Base-by-base conservation (phyloP, 805 yeast species). In the Candida vartiovaarae region DNA sequence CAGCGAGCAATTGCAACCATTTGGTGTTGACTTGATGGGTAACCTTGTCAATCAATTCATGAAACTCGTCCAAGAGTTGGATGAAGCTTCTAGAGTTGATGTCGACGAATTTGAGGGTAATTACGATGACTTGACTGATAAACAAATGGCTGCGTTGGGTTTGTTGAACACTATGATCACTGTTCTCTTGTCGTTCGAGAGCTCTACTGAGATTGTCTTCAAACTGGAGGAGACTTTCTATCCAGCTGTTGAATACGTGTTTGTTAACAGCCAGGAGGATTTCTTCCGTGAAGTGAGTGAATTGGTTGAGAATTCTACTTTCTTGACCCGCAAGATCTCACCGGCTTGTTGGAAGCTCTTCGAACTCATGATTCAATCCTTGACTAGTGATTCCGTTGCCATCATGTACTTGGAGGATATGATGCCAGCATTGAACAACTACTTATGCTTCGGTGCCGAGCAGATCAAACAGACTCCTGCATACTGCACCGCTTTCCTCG, bases 1-100 rank as follows among this genome's bases (percentile, higher is more conserved):
- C 63, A 75, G 95, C 5, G 85, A 82, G 51, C 95, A 91, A 63
- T 71, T 91, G 53, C 93, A 89, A 48, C 98, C 99, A 15, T 91
- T 86, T 62, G 91, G 95, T 33, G 70, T 78, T n/a, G 82, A 83
- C 45, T 64, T 84, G 43, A 77, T 79, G 60, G 64, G 58, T 60
- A 75, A 80, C 57, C 66, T 84, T 53, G 81, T 82, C 11, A 78
- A 78, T 40, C 96, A 91, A 59, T 87, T 90, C 56, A 56, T 85
- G 56, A 71, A 74, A 50, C 60, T 87, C 27, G 84, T 90, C 3
- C 66, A 70, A 39, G 96, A 90, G 41, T 63, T 86, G 30, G 65
- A 77, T 43, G 95, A 84, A 27, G 78, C 81, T 1, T 61, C 79
- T 0, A 68, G 71, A 44, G 57, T 62, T 9, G 75, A 72, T 43